These are phyloP conservation scores for Lepidium campestre DNA, from an alignment of 441 rosid genomes.

Conservation along the genomic window DNA sequence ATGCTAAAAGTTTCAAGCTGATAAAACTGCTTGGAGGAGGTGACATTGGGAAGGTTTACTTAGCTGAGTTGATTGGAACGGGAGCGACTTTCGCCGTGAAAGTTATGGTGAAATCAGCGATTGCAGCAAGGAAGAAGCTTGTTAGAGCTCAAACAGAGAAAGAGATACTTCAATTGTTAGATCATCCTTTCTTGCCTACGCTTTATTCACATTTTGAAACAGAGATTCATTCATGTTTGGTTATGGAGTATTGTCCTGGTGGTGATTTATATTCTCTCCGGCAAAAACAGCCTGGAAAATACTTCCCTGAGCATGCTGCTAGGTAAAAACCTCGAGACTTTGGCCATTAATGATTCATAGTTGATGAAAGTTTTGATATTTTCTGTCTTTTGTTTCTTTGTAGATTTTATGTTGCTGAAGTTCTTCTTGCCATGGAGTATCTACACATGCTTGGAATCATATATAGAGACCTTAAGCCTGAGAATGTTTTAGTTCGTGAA, in stretches of 20 bases:
- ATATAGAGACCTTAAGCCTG: slow-evolving; percentile 91
- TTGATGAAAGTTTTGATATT: not conserved
- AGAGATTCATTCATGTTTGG: slow-evolving; percentile 73
- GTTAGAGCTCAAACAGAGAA: slow-evolving; percentile 87
- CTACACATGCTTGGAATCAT: slow-evolving; percentile 94
- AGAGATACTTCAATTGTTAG: slow-evolving; percentile 82
- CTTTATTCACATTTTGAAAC: slow-evolving; percentile 90
- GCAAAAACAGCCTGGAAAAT: slow-evolving; percentile 86
- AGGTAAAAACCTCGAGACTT: slow-evolving; percentile 38
- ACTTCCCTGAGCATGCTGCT: slow-evolving; percentile 89
- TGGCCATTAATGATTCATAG: no score
- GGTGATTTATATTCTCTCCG: slow-evolving; percentile 86
- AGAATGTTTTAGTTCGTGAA: slow-evolving; percentile 85
- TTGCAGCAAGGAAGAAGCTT: slow-evolving; percentile 81
- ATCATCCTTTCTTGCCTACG: slow-evolving; percentile 93
- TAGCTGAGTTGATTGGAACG: slow-evolving; percentile 74
- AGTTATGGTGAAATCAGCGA: slow-evolving; percentile 70
- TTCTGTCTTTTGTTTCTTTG: not conserved
- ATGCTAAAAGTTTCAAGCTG: slow-evolving; percentile 59
- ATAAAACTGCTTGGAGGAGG: slow-evolving; percentile 69
- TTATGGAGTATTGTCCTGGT: slow-evolving; percentile 94
- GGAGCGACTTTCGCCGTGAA: slow-evolving; percentile 74
- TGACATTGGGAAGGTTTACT: slow-evolving; percentile 78
- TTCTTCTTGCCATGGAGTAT: slow-evolving; percentile 84
- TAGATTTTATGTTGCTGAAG: slow-evolving; percentile 92